These are phyloP conservation scores for Biscutella auriculata DNA, from an alignment of 441 rosid genomes.

Conservation along the genomic window DNA sequence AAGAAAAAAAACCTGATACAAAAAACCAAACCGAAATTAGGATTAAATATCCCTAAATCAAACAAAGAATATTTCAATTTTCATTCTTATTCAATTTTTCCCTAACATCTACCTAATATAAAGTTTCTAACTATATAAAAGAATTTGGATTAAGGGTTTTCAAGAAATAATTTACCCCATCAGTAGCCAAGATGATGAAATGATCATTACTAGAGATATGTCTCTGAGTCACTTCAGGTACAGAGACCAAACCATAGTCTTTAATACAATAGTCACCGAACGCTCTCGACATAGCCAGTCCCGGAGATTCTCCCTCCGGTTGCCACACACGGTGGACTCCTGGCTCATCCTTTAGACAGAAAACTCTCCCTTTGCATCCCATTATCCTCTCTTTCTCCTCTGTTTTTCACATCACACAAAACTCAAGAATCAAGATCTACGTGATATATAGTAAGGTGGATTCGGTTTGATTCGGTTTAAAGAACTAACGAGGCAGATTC, in stretches of 20 bases:
- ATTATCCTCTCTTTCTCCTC: constrained; percentile 76
- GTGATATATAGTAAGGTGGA: too few relatives aligned
- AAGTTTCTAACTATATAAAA: too few relatives aligned
- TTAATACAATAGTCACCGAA: constrained; percentile 88
- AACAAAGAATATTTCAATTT: neutral
- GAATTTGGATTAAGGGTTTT: too few relatives aligned
- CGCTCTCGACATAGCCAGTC: constrained; percentile 92
- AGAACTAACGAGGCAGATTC: constrained; percentile 72
- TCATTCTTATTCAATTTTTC: neutral
- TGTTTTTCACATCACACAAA: neutral
- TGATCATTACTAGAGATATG: constrained; percentile 55
- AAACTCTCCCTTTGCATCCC: constrained; percentile 58
- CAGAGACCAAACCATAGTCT: constrained; percentile 63
- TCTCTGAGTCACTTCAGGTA: constrained; percentile 76
- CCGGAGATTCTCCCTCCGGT: constrained; percentile 61
- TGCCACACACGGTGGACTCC: constrained; percentile 90
- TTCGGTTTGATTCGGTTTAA: too few relatives aligned
- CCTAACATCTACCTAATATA: neutral
- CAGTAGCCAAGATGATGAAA: constrained; percentile 75
- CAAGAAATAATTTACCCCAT: constrained; percentile 61
- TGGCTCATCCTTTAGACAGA: constrained; percentile 69
- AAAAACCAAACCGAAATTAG: neutral
- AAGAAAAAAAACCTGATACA: neutral
- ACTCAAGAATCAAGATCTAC: constrained; percentile 1
- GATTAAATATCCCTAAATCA: neutral